These are phyloP conservation scores for Luffa acutangula DNA, from an alignment of 306 rosid genomes.

Conservation along the genomic window DNA sequence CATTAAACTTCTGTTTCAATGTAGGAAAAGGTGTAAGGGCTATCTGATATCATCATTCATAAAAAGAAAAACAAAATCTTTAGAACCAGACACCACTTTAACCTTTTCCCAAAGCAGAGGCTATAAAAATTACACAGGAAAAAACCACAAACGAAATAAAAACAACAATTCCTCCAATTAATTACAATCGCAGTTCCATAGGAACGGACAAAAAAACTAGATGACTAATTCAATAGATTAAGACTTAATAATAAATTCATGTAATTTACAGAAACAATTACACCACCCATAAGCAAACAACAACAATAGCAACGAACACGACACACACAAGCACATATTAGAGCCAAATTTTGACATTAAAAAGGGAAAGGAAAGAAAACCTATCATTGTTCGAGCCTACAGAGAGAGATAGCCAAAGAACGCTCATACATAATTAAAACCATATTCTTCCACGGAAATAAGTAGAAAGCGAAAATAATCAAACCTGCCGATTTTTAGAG, in stretches of 20 bases:
- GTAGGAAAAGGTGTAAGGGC: conserved; percentile 17
- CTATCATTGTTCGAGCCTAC: neutral
- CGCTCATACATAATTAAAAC: neutral
- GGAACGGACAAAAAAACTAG: neutral
- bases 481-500: neutral
- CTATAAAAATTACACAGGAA: neutral
- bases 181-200: neutral
- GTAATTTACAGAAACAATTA: neutral
- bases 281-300: neutral
- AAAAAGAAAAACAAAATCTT: neutral
- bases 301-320: neutral
- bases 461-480: neutral
- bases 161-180: neutral
- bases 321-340: neutral
- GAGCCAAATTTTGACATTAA: neutral
- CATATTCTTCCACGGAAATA: neutral
- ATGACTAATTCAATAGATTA: neutral
- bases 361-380: neutral
- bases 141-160: neutral
- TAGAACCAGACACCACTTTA: neutral
- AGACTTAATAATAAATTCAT: neutral
- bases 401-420: neutral
- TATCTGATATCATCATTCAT: neutral
- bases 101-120: neutral
- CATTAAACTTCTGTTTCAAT: conserved; percentile 34